These are phyloP conservation scores for Trichosanthes truncata DNA, from an alignment of 306 rosid genomes.

Conservation along the genomic window DNA sequence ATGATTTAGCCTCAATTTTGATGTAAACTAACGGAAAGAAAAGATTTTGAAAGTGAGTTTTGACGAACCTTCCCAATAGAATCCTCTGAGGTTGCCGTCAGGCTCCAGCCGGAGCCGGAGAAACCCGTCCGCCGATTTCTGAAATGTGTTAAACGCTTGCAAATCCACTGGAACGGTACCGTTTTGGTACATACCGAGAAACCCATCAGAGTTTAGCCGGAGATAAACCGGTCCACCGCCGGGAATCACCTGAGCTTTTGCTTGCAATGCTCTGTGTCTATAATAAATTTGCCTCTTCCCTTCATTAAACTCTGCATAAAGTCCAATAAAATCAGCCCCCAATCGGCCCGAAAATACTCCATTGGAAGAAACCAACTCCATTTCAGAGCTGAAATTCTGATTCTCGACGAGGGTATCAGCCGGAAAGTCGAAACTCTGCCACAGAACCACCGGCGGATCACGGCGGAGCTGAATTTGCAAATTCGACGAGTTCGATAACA, in stretches of 20 bases:
- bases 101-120: slow-evolving; percentile 40
- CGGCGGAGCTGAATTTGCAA: slow-evolving; percentile 26
- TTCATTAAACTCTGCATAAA: slow-evolving; percentile 23
- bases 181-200: slow-evolving; percentile 70
- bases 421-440: slow-evolving; percentile 79
- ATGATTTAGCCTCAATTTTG: no score
- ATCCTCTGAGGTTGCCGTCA: slow-evolving; percentile 70
- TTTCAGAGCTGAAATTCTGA: slow-evolving; percentile 51
- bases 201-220: slow-evolving; percentile 53
- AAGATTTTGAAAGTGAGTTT: no score
- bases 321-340: slow-evolving; percentile 49
- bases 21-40: no score
- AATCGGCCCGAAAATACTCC: slow-evolving; percentile 36
- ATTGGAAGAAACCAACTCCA: slow-evolving; percentile 37
- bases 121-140: slow-evolving; percentile 28
- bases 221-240: slow-evolving; percentile 55
- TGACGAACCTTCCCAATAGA: slow-evolving; percentile 50
- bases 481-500: slow-evolving; percentile 60
- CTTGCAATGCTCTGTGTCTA: slow-evolving; percentile 46
- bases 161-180: slow-evolving; percentile 48
- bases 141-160: slow-evolving; percentile 48
- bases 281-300: slow-evolving; percentile 35
- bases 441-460: slow-evolving; percentile 14
- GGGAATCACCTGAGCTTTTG: slow-evolving; percentile 28
- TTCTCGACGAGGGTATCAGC: slow-evolving; percentile 53